phyloP scores from a whole-genome alignment of 176 grass and related monocot species.

The Alloteropsis semialata region DNA sequence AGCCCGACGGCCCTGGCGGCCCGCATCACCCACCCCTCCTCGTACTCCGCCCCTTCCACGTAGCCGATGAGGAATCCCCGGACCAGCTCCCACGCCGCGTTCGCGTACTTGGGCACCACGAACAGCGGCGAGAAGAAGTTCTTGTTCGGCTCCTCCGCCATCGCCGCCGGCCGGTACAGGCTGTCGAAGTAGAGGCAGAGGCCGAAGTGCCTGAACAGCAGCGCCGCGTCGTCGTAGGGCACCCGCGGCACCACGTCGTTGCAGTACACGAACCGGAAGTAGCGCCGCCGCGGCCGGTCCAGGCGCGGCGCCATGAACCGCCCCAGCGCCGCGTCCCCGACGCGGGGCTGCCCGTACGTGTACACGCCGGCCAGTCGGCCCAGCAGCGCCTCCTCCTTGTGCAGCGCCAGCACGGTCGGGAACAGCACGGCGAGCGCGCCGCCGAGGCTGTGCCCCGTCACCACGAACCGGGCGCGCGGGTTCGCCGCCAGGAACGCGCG shows the following conservation, averaged over 20 bases:
- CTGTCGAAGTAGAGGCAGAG: slow-evolving; percentile 63
- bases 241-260: slow-evolving; percentile 78
- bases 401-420: slow-evolving; percentile 54
- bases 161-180: slow-evolving; percentile 12
- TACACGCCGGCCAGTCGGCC: slow-evolving; percentile 55
- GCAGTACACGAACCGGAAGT: slow-evolving; percentile 77
- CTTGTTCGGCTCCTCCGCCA: slow-evolving; percentile 73
- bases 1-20: slow-evolving; percentile 37
- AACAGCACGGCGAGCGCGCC: slow-evolving; percentile 77
- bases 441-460: slow-evolving; percentile 81
- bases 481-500: slow-evolving; percentile 25
- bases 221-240: slow-evolving; percentile 59
- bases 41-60: slow-evolving; percentile 42
- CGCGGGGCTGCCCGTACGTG: slow-evolving; percentile 81
- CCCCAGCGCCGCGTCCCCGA: slow-evolving; percentile 52
- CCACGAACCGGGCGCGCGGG: slow-evolving; percentile 49
- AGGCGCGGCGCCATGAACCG: slow-evolving; percentile 33
- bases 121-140: slow-evolving; percentile 76
- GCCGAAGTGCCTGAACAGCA: slow-evolving; percentile 74
- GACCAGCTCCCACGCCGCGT: slow-evolving; percentile 62
- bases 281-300: background rate
- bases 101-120: slow-evolving; percentile 55
- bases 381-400: slow-evolving; percentile 32
- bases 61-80: slow-evolving; percentile 50
- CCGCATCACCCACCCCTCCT: slow-evolving; percentile 57